phyloP scores from a whole-genome alignment of 2,329 filamentous ascomycete genomes.

The Fusarium protoensiforme region DNA sequence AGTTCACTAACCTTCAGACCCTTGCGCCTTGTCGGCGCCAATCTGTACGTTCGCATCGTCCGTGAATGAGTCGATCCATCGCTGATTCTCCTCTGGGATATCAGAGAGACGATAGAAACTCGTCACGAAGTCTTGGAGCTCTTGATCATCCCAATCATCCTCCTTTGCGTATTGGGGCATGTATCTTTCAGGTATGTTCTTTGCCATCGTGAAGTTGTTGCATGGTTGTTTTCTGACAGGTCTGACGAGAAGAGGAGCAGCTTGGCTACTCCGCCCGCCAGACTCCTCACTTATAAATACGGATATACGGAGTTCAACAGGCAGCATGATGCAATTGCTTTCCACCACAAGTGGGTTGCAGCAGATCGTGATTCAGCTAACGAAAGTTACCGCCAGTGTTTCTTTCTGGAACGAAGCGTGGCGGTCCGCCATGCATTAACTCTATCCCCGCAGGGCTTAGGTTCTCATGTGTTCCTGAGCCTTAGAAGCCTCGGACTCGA shows the following conservation, averaged over 20 bases:
- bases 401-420: conserved; percentile 12
- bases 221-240: background rate
- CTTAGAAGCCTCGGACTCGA: background rate
- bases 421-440: conserved; percentile 3
- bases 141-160: conserved; percentile 45
- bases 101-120: conserved; percentile 59
- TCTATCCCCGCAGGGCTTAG: conserved; percentile 6
- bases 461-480: background rate
- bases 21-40: conserved; percentile 52
- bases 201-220: conserved; percentile 22
- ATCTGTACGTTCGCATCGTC: conserved; percentile 56
- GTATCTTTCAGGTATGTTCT: conserved; percentile 42
- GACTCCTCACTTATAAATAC: background rate
- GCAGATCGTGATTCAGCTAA: conserved; percentile 23
- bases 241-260: background rate
- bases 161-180: conserved; percentile 47
- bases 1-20: conserved; percentile 46
- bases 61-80: conserved; percentile 57
- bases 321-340: conserved; percentile 32
- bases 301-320: conserved; percentile 16
- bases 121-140: conserved; percentile 53
- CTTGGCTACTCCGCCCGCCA: background rate
- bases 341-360: conserved; percentile 13
- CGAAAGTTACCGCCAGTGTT: conserved; percentile 16
- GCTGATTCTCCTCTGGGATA: conserved; percentile 52